Evolutionary conservation across 129 eudicot species (phyloP).

Genomic region (Glebionis coronaria): DNA sequence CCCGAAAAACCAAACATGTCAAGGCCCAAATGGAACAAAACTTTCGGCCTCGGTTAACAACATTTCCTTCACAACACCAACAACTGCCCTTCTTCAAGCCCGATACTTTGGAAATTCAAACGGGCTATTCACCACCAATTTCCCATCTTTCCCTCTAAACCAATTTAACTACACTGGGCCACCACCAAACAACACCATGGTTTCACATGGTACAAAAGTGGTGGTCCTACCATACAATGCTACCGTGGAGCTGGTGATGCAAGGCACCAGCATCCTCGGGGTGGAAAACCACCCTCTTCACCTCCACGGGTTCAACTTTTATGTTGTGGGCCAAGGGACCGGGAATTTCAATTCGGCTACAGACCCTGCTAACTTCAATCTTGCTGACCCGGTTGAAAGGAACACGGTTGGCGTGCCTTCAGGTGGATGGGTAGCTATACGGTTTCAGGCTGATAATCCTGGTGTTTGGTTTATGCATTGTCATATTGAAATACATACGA

Average conservation of each 20-base stretch:
- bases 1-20: conserved; percentile 50
- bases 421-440: conserved; percentile 62
- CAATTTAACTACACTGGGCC: conserved; percentile 55
- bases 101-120: conserved; percentile 37
- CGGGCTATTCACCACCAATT: conserved; percentile 42
- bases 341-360: conserved; percentile 46
- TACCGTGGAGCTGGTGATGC: conserved; percentile 61
- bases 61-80: conserved; percentile 37
- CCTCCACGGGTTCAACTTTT: conserved; percentile 56
- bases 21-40: conserved; percentile 59
- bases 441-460: conserved; percentile 60
- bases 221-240: conserved; percentile 51
- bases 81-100: conserved; percentile 62
- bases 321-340: conserved; percentile 63
- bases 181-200: conserved; percentile 65
- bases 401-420: conserved; percentile 61
- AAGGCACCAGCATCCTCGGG: conserved; percentile 52
- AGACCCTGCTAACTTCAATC: conserved; percentile 52
- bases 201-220: conserved; percentile 52
- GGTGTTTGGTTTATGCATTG: conserved; percentile 80
- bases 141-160: conserved; percentile 36
- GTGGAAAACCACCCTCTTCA: conserved; percentile 43
- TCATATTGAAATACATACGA: conserved; percentile 54
- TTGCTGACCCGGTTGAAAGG: conserved; percentile 56
- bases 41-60: conserved; percentile 51